phyloP scores from a whole-genome alignment of 345 rosid genomes.

The Boechera retrofracta region DNA sequence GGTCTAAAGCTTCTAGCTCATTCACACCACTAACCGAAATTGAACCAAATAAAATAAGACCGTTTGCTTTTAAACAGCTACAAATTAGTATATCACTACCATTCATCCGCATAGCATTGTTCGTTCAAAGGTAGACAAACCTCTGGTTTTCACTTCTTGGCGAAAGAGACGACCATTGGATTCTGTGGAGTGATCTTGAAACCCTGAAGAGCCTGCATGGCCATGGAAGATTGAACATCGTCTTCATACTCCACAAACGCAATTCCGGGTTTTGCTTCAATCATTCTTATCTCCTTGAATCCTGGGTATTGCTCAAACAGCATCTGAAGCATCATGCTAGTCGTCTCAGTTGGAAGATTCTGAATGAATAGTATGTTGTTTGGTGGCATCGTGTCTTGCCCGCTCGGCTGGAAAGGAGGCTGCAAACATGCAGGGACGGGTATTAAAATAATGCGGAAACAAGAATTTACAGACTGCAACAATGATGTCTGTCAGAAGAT shows the following conservation, averaged over 20 bases:
- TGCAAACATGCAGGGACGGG: constrained; percentile 13
- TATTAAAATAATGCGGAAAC: constrained; percentile 9
- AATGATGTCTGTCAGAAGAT: background rate
- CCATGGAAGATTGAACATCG: constrained; percentile 76
- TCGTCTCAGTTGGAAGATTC: constrained; percentile 81
- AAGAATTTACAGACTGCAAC: background rate
- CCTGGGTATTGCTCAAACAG: constrained; percentile 83
- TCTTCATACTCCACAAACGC: constrained; percentile 89
- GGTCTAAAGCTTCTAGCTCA: constrained; percentile 9
- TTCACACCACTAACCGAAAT: constrained; percentile 1
- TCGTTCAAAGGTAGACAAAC: constrained; percentile 9
- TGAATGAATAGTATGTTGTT: constrained; percentile 82
- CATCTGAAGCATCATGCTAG: constrained; percentile 78
- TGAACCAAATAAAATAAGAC: background rate
- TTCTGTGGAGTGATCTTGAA: constrained; percentile 85
- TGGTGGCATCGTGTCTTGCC: constrained; percentile 67
- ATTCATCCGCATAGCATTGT: constrained; percentile 21
- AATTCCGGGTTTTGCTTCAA: constrained; percentile 88
- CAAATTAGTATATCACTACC: constrained; percentile 11
- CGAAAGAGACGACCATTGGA: constrained; percentile 39
- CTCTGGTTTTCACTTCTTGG: constrained; percentile 18
- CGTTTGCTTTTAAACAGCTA: constrained; percentile 11
- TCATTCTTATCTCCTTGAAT: constrained; percentile 84
- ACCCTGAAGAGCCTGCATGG: constrained; percentile 87
- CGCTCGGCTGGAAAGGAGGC: constrained; percentile 61